Evolutionary conservation across 495 filamentous ascomycete genomes (phyloP).

Genomic region (Trichoderma gamsii): DNA sequence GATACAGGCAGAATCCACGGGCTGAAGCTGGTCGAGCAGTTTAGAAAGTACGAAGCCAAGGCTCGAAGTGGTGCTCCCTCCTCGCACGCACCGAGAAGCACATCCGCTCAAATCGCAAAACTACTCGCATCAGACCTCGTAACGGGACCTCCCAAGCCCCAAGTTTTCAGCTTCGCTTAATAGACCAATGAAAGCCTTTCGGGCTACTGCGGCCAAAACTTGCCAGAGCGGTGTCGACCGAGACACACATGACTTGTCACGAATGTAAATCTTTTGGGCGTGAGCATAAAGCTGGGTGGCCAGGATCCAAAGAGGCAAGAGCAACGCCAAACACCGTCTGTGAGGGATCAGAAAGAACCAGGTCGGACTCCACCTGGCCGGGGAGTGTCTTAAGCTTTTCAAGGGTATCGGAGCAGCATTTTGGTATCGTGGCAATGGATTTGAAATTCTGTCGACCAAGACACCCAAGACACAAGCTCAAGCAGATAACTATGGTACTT

Average conservation of each 20-base stretch:
- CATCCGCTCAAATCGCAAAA: too few species aligned
- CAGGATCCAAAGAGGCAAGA: neutral
- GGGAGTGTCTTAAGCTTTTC: neutral
- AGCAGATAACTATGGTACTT: neutral
- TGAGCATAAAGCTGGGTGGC: neutral
- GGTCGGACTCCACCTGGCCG: neutral
- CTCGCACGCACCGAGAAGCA: too few species aligned
- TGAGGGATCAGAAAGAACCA: neutral
- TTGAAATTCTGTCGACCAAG: neutral
- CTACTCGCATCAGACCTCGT: too few species aligned
- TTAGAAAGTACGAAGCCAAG: neutral
- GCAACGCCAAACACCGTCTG: neutral
- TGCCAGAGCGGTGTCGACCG: neutral
- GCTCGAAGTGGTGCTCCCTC: too few species aligned
- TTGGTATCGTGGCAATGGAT: neutral
- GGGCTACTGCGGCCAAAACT: neutral
- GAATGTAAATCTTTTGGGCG: neutral
- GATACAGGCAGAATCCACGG: neutral
- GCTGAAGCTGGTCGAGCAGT: neutral
- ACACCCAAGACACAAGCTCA: neutral
- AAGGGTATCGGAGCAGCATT: constrained; percentile 6
- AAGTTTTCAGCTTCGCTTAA: too few species aligned
- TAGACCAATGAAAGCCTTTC: too few species aligned
- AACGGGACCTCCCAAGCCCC: too few species aligned
- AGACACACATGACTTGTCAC: neutral